A percentile compares a stretch with the other conserved stretches of the same genome.
These are phyloP conservation scores for Silene noctiflora DNA, from an alignment of 179 eudicot genomes.

Conservation along the genomic window DNA sequence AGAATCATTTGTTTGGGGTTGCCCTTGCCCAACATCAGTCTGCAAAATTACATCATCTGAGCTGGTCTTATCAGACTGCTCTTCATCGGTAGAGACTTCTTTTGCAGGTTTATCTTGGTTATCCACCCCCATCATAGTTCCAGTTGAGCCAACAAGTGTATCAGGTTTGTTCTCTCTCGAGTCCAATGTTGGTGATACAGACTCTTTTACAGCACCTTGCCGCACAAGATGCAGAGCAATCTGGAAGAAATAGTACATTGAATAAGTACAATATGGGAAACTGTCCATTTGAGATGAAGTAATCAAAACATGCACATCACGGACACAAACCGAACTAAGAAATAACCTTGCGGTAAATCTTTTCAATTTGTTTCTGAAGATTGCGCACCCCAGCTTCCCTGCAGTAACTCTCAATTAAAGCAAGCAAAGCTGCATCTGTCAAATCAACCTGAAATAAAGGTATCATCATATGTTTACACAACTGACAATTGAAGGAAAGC, in stretches of 20 bases:
- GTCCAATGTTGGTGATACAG: slow-evolving; percentile 26
- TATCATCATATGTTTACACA: not conserved
- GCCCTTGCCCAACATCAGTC: slow-evolving; percentile 27
- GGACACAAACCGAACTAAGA: not conserved
- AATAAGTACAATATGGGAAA: not conserved
- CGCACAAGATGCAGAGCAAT: slow-evolving; percentile 89
- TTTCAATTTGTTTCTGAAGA: slow-evolving; percentile 98
- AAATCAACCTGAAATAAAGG: slow-evolving; percentile 72
- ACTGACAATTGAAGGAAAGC: not conserved
- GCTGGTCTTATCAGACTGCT: slow-evolving; percentile 23
- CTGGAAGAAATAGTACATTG: slow-evolving; percentile 34
- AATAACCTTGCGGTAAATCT: slow-evolving; percentile 94
- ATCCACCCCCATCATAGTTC: slow-evolving; percentile 28
- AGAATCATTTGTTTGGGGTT: slow-evolving; percentile 23
- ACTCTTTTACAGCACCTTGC: slow-evolving; percentile 39
- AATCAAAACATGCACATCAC: not conserved
- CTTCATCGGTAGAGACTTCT: slow-evolving; percentile 15
- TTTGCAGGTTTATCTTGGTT: slow-evolving; percentile 34
- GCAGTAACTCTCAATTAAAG: slow-evolving; percentile 90
- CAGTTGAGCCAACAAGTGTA: slow-evolving; percentile 34
- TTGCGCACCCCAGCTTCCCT: slow-evolving; percentile 98
- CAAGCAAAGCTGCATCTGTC: slow-evolving; percentile 85
- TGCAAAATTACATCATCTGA: slow-evolving; percentile 30
- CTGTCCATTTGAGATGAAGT: slow-evolving; percentile 13
- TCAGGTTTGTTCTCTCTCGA: slow-evolving; percentile 29